Evolutionary conservation across 2,329 filamentous ascomycete genomes (phyloP).

Genomic region (Coniochaeta pulveracea): DNA sequence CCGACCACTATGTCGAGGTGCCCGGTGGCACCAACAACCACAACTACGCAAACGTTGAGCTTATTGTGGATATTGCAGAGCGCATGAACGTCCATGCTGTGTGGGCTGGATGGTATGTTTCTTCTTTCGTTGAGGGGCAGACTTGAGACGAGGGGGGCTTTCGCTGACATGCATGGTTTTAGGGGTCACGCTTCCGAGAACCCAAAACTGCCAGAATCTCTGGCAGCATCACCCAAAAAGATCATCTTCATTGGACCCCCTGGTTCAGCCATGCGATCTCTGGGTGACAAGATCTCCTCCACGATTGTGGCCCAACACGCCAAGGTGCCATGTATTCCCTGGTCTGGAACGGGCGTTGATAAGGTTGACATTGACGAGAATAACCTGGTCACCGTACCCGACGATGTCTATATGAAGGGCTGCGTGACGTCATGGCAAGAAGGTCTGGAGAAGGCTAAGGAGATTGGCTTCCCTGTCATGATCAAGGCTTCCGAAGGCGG

Average conservation of each 20-base stretch:
- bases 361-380: slow-evolving; percentile 66
- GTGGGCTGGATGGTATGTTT: slow-evolving; percentile 88
- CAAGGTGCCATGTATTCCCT: slow-evolving; percentile 93
- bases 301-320: slow-evolving; percentile 98
- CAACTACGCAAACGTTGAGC: slow-evolving; percentile 99
- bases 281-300: slow-evolving; percentile 98
- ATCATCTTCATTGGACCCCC: slow-evolving; percentile 98
- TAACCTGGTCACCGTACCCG: slow-evolving; percentile 85
- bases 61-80: slow-evolving; percentile 97
- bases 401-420: slow-evolving; percentile 77
- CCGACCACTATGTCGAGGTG: slow-evolving; percentile 98
- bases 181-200: slow-evolving; percentile 98
- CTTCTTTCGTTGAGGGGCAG: background rate
- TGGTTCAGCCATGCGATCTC: slow-evolving; percentile 94
- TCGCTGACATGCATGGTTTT: slow-evolving; percentile 8
- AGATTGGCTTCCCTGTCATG: slow-evolving; percentile 98
- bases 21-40: slow-evolving; percentile 99
- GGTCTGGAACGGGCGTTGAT: slow-evolving; percentile 90
- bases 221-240: slow-evolving; percentile 94
- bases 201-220: slow-evolving; percentile 89
- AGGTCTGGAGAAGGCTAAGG: slow-evolving; percentile 72
- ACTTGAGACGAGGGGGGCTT: slow-evolving; percentile 4
- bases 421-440: slow-evolving; percentile 86
- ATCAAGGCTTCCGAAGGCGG: slow-evolving; percentile 99
- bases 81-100: slow-evolving; percentile 97